A percentile compares a stretch with the other conserved stretches of the same genome.
phyloP scores from a whole-genome alignment of 148 eudicot genomes.

The Vaccinium macrocarpon region DNA sequence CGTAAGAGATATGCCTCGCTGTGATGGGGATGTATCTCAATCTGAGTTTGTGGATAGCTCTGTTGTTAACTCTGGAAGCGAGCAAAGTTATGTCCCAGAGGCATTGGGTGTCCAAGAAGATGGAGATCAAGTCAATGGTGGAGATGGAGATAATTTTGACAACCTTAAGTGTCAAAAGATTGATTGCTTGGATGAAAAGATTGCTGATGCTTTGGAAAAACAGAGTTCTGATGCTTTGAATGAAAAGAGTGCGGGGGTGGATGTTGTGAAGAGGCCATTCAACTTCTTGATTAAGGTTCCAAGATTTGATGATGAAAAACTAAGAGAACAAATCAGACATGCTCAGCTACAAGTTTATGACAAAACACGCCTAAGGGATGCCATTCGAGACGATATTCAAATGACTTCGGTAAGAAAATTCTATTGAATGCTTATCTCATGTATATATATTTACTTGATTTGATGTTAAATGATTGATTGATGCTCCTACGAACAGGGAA shows the following conservation, averaged over 20 bases:
- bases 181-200: slow-evolving; percentile 19
- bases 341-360: slow-evolving; percentile 52
- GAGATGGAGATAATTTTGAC: slow-evolving; percentile 19
- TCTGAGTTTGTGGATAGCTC: slow-evolving; percentile 19
- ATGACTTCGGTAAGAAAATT: slow-evolving; percentile 46
- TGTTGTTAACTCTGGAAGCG: slow-evolving; percentile 9
- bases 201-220: slow-evolving; percentile 13
- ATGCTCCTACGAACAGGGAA: slow-evolving; percentile 45
- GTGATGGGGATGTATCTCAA: slow-evolving; percentile 26
- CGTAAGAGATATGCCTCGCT: slow-evolving; percentile 13
- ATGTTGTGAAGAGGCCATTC: slow-evolving; percentile 53
- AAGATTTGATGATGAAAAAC: slow-evolving; percentile 63
- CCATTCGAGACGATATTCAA: slow-evolving; percentile 44
- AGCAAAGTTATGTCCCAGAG: slow-evolving; percentile 8
- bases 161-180: slow-evolving; percentile 26
- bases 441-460: slow-evolving; percentile 6
- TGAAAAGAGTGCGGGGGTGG: slow-evolving; percentile 33
- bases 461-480: slow-evolving; percentile 4
- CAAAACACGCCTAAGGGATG: slow-evolving; percentile 62
- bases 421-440: slow-evolving; percentile 3
- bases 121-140: slow-evolving; percentile 19
- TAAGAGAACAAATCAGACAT: slow-evolving; percentile 50
- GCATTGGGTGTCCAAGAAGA: slow-evolving; percentile 12
- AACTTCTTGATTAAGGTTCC: slow-evolving; percentile 71
- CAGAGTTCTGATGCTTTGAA: slow-evolving; percentile 31